phyloP scores from a whole-genome alignment of 2,329 filamentous ascomycete genomes.

The Juglanconis juglandina region DNA sequence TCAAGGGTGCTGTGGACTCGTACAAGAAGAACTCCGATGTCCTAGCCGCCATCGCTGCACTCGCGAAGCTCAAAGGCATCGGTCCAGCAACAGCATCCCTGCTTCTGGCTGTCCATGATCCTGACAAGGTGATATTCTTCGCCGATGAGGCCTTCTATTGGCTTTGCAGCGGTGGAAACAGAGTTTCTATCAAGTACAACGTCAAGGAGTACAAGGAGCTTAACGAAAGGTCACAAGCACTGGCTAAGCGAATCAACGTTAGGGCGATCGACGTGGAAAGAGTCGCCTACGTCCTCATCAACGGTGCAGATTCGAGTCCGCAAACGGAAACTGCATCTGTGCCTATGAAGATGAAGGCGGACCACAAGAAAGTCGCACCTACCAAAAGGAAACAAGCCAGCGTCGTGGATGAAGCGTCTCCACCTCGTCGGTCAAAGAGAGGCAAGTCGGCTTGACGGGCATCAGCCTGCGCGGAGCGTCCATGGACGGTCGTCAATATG shows the following conservation, averaged over 20 bases:
- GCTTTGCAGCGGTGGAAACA: slow-evolving; percentile 55
- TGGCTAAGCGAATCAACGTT: slow-evolving; percentile 50
- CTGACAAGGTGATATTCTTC: slow-evolving; percentile 65
- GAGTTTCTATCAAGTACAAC: slow-evolving; percentile 63
- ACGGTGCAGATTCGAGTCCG: slow-evolving; percentile 21
- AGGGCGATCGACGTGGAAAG: slow-evolving; percentile 64
- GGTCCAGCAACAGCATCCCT: slow-evolving; percentile 78
- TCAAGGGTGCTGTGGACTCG: slow-evolving; percentile 47
- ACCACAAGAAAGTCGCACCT: not conserved
- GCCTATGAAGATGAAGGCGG: slow-evolving; percentile 3
- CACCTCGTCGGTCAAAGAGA: slow-evolving; percentile 13
- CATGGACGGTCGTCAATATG: not conserved
- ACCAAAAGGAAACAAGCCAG: slow-evolving; percentile 11
- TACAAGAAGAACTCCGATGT: slow-evolving; percentile 38
- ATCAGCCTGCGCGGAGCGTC: not conserved
- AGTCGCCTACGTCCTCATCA: slow-evolving; percentile 68
- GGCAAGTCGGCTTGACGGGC: slow-evolving; percentile 2
- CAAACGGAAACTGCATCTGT: not conserved
- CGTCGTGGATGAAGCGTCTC: slow-evolving; percentile 1
- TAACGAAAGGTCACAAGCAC: slow-evolving; percentile 35
- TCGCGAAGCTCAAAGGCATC: slow-evolving; percentile 67
- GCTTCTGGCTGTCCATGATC: slow-evolving; percentile 62
- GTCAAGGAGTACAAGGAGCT: slow-evolving; percentile 65
- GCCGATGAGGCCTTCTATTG: slow-evolving; percentile 76
- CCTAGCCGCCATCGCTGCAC: slow-evolving; percentile 44